Evolutionary conservation across 176 grass and related monocot genomes (phyloP), one percentile per base, ranked within the genome.

Genomic region (Musa acuminata): DNA sequence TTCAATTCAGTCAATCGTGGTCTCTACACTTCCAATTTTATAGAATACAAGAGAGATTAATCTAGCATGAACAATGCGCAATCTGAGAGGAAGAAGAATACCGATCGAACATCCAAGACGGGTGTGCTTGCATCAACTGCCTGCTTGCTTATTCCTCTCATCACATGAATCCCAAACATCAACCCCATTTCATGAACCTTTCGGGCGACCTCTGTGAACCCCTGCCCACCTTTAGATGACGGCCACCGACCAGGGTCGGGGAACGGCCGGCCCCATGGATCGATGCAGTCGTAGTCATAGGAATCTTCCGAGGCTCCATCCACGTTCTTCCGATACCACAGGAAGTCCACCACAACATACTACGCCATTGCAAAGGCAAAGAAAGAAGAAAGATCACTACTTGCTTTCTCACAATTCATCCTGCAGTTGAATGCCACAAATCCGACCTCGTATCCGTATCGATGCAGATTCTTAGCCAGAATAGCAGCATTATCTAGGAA

Each of bases 81-180:
- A 27, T 43, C 35, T 60, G 19, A 65, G 17, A 68, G 51, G 50
- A 49, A 71, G 73, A 27, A 67, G 51, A 55, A 51, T 90, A 96
- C 93, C 85, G 79, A 90, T 27, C 72, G 64, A 69, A 88, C 77
- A 72, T 96, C 87, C 74, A 96, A 88, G 70, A 96, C 87, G 2
- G 83, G 85, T 2, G 83, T 85, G 66, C 62, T 84, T 21, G 72
- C 75, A 72, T 92, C 73, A 23, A 96, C 73, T 62, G 89, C 89
- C 35, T 96, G 75, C 6, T 51, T 83, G 54, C 85, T 96, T 73
- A 96, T 96, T 68, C 93, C 93, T 83, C 91, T 86, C 93, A 96
- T 96, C 49, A 96, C 73, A 83, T 92, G 93, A 78, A 96, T 90
- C 53, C 93, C 93, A 7, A 96, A 96, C 80, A 92, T 92, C 76